phyloP scores from a whole-genome alignment of 2,329 filamentous ascomycete species.

The Verticillium dahliae region DNA sequence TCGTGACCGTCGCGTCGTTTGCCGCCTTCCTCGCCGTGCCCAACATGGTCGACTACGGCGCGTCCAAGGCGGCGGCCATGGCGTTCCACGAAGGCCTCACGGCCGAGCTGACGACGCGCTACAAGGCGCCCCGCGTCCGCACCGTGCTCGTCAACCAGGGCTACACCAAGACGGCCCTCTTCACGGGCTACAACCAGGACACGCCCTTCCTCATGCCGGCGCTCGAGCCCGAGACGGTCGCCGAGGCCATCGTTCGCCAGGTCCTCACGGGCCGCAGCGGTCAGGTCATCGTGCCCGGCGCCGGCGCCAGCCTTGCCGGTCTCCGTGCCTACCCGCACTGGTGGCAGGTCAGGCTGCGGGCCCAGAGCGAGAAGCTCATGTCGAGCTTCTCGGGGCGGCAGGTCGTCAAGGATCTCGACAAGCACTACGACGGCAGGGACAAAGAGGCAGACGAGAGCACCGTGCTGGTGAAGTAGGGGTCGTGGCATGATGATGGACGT shows the following conservation, averaged over 20 bases:
- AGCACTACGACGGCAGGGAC: constrained; percentile 24
- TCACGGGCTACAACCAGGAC: constrained; percentile 46
- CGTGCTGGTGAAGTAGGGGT: constrained; percentile 22
- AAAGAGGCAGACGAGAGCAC: constrained; percentile 24
- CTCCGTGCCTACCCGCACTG: constrained; percentile 54
- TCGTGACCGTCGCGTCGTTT: constrained; percentile 63
- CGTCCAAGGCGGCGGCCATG: constrained; percentile 59
- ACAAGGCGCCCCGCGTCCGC: constrained; percentile 56
- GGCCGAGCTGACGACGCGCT: constrained; percentile 50
- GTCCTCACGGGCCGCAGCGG: constrained; percentile 51
- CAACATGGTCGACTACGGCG: constrained; percentile 59
- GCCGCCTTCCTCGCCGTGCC: constrained; percentile 56
- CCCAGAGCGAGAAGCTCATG: constrained; percentile 33
- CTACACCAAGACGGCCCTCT: constrained; percentile 56
- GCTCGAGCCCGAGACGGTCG: constrained; percentile 56
- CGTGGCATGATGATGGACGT: too few species aligned
- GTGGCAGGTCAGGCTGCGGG: constrained; percentile 49
- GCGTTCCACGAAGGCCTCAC: constrained; percentile 62
- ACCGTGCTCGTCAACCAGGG: constrained; percentile 61
- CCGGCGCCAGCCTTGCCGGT: constrained; percentile 30
- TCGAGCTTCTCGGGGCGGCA: constrained; percentile 36
- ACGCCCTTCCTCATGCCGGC: constrained; percentile 44
- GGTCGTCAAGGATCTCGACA: constrained; percentile 37
- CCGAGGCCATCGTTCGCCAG: constrained; percentile 54
- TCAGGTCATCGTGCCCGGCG: constrained; percentile 47